Base-by-base conservation (phyloP, 352 stramenopile species). In the Phytophthora cryptogea region DNA sequence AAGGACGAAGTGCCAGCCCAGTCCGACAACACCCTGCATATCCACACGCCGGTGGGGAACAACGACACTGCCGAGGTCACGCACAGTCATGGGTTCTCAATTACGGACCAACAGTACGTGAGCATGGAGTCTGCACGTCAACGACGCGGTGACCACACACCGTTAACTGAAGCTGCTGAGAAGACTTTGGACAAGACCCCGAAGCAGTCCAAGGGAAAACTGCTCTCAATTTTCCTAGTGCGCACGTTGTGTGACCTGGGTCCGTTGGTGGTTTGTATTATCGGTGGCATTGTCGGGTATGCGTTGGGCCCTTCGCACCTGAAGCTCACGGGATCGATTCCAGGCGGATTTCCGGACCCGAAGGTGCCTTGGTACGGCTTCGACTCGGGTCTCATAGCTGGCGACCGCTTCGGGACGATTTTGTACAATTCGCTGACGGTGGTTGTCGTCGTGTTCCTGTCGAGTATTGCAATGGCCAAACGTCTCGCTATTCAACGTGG, bases 381-480 rank as follows among this genome's bases (percentile, higher is more conserved):
- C 41, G 63, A 70, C n/a, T 61, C 67, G 8, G 70, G 64, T 7
- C 16, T 79, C 28, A 82, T 87, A 44, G 59, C 67, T n/a, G 46
- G 68, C 7, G 68, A 81, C 32, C 61, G 55, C 41, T 78, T 91
- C 28, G 57, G 58, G 11, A 55, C 73, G 13, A 73, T 97, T 16
- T 39, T 89, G 27, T 45, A 83, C 37, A 63, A 88, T 20, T 76
- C 86, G 5, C n/a, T 95, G 7, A 78, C 70, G 16, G 94, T 96
- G 32, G 71, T 71, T 1, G 67, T 97, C 36, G 76, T 97, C 14
- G 86, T 89, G 1, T 97, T 92, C 75, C 84, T 97, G 70, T 89
- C 94, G 43, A 92, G 77, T 57, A 92, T 96, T 65, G 84, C 86
- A 4, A 95, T 97, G 76, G 76, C 84, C 55, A 96, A 97, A 52